Percentiles rank a stretch among this genome's conserved stretches.
Conservation (phyloP, 257 asterid species). For the Fraxinus americana region DNA sequence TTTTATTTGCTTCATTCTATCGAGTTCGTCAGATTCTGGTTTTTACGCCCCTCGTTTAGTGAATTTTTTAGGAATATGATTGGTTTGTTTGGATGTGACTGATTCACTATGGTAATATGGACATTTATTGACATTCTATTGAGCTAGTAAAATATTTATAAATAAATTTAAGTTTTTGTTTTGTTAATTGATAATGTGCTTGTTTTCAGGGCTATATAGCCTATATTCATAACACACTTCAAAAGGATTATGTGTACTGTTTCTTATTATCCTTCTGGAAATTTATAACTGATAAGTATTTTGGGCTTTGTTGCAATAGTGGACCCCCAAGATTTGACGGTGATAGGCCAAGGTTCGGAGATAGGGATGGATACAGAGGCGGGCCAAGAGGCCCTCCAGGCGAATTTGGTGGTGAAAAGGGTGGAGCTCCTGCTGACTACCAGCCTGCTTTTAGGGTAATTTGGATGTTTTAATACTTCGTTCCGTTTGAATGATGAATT, state of each 20-base stretch:
- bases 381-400: too few species aligned
- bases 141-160: too few species aligned
- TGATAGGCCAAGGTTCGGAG: conserved; percentile 89
- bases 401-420: too few species aligned
- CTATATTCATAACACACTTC: too few species aligned
- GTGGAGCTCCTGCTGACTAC: conserved; percentile 91
- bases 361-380: conserved; percentile 67
- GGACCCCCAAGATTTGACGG: conserved; percentile 92
- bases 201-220: too few species aligned
- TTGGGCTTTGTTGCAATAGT: conserved; percentile 33
- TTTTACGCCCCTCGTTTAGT: background rate
- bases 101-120: too few species aligned
- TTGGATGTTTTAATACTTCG: background rate
- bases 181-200: background rate
- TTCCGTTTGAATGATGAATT: background rate
- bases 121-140: too few species aligned
- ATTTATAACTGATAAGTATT: background rate
- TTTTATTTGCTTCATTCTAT: background rate
- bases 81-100: too few species aligned
- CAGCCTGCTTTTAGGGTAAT: conserved; percentile 89
- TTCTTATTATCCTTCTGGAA: background rate
- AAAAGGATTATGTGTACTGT: background rate
- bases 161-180: background rate
- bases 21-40: background rate
- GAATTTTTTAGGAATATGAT: too few species aligned